Evolutionary conservation across 805 yeast genomes (phyloP).

Genomic region (Cyberlindnera xylosilytica): DNA sequence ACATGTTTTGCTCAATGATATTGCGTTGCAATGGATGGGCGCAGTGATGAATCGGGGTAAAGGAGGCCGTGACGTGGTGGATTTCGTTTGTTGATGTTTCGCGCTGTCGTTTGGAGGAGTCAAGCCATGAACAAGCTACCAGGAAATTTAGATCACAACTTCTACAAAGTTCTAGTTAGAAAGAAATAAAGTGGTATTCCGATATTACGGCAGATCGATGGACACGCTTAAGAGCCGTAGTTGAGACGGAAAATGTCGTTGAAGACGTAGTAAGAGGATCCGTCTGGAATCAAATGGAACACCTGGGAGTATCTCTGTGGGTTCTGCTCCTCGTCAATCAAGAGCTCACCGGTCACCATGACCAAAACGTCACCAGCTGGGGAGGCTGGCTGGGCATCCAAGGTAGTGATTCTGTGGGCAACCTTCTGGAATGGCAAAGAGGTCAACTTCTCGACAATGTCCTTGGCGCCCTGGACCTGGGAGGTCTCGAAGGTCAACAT

Average conservation of each 20-base stretch:
- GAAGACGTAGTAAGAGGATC: slow-evolving; percentile 85
- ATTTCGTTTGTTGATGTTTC: slow-evolving; percentile 2
- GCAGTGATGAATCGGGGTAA: too few relatives aligned
- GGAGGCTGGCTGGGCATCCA: slow-evolving; percentile 97
- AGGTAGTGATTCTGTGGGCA: slow-evolving; percentile 87
- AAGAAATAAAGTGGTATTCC: background rate
- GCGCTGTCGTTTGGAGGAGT: background rate
- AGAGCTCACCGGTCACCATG: slow-evolving; percentile 94
- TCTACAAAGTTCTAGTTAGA: too few relatives aligned
- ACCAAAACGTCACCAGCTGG: slow-evolving; percentile 90
- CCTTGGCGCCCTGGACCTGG: slow-evolving; percentile 92
- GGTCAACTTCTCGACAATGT: slow-evolving; percentile 86
- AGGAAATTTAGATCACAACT: too few relatives aligned
- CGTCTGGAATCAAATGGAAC: slow-evolving; percentile 94
- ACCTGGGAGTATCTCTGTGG: slow-evolving; percentile 97
- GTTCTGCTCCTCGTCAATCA: slow-evolving; percentile 89
- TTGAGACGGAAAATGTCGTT: slow-evolving; percentile 96
- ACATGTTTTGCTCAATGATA: background rate
- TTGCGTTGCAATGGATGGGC: too few relatives aligned
- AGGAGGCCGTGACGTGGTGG: too few relatives aligned
- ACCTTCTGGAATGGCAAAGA: slow-evolving; percentile 91
- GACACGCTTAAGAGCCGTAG: slow-evolving; percentile 57
- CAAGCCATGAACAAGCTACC: too few relatives aligned
- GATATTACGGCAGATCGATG: too few relatives aligned
- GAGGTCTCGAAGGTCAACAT: slow-evolving; percentile 96